Conservation (phyloP, 108 stramenopile species). For the Cyclotella choctawhatcheeana region DNA sequence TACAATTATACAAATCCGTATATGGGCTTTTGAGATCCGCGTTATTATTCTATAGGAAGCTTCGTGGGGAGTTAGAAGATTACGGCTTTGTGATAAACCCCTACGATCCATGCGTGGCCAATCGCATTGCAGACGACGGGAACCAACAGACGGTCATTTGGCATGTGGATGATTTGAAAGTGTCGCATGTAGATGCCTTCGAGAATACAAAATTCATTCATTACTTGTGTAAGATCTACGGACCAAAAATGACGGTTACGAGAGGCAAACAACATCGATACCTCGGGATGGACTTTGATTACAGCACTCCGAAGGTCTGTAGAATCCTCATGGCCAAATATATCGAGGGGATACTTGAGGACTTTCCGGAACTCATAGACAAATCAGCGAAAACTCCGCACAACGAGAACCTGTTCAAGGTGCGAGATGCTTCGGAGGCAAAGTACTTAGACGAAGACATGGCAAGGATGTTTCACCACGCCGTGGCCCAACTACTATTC, state of each 20-base stretch:
- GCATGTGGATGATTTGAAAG: constrained; percentile 15
- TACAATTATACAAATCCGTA: constrained; percentile 5
- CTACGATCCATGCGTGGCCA: constrained; percentile 20
- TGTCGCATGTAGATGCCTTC: background rate
- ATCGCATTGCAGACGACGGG: background rate
- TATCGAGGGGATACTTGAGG: background rate
- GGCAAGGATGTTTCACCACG: background rate
- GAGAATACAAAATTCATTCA: background rate
- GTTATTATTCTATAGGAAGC: constrained; percentile 10
- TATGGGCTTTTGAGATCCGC: constrained; percentile 6
- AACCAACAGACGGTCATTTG: constrained; percentile 12
- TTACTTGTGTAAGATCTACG: background rate
- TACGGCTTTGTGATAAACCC: constrained; percentile 17
- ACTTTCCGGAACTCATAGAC: background rate
- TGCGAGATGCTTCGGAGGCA: background rate
- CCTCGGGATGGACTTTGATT: background rate
- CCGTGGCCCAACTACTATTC: constrained; percentile 1
- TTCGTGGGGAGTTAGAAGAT: background rate
- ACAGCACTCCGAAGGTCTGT: background rate
- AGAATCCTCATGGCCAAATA: background rate
- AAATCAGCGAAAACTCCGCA: background rate
- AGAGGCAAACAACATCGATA: background rate
- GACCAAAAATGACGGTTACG: background rate
- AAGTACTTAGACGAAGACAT: background rate
- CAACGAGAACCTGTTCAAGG: constrained; percentile 1